These are phyloP conservation scores for Pichia cephalocereana DNA, from an alignment of 805 yeast species.

Conservation along the genomic window DNA sequence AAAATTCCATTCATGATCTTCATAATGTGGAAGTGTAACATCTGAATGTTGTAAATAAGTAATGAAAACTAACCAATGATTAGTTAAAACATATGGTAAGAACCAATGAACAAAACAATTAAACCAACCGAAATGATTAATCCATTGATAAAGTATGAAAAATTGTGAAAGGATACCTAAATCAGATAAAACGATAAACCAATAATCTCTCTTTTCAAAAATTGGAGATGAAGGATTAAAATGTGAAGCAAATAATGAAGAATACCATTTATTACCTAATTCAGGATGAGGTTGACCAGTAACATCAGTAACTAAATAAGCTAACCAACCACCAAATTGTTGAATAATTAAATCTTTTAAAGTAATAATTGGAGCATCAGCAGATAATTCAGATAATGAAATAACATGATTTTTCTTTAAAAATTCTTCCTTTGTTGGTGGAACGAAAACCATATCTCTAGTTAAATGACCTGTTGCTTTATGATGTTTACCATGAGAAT, in stretches of 20 bases:
- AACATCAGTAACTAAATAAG: slow-evolving; percentile 57
- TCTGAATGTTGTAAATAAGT: slow-evolving; percentile 82
- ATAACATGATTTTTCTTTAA: slow-evolving; percentile 21
- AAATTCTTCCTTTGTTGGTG: slow-evolving; percentile 55
- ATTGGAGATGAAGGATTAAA: slow-evolving; percentile 67
- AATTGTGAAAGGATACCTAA: slow-evolving; percentile 54
- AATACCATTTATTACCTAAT: slow-evolving; percentile 14
- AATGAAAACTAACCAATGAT: slow-evolving; percentile 86
- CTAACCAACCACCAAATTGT: slow-evolving; percentile 72
- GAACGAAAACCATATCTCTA: slow-evolving; percentile 81
- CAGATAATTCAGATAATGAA: slow-evolving; percentile 46
- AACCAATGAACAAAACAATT: slow-evolving; percentile 61
- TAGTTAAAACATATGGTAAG: slow-evolving; percentile 68
- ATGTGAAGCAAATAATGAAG: slow-evolving; percentile 49
- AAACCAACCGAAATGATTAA: slow-evolving; percentile 52
- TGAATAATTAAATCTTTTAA: slow-evolving; percentile 48
- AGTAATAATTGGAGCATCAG: slow-evolving; percentile 67
- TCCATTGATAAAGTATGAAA: slow-evolving; percentile 49
- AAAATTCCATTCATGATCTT: slow-evolving; percentile 67
- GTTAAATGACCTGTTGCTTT: slow-evolving; percentile 80
- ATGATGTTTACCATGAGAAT: slow-evolving; percentile 79
- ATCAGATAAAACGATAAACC: slow-evolving; percentile 65
- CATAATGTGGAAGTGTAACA: slow-evolving; percentile 72
- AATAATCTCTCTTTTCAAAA: slow-evolving; percentile 63
- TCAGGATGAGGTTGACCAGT: slow-evolving; percentile 62